phyloP scores from a whole-genome alignment of 495 filamentous ascomycete species.

The Daldinia loculata region DNA sequence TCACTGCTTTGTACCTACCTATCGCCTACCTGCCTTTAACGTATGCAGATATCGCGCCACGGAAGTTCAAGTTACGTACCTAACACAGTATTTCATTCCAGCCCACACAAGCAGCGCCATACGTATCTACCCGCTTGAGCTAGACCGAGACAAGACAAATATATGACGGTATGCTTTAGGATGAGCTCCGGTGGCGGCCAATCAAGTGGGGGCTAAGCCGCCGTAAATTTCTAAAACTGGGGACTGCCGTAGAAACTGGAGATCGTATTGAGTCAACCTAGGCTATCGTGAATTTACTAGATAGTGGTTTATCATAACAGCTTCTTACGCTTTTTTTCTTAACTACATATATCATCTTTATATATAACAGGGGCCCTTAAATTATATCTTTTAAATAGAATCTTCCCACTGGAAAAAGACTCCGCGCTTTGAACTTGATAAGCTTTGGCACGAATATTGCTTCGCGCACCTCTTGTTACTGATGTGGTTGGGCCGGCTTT shows the following conservation, averaged over 20 bases:
- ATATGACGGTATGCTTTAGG: background rate
- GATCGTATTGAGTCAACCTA: background rate
- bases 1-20: no score
- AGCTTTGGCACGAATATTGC: background rate
- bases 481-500: background rate
- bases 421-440: background rate
- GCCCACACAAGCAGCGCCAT: background rate
- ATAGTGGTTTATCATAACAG: background rate
- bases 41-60: background rate
- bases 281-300: background rate
- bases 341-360: background rate
- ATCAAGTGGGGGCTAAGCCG: constrained; percentile 9
- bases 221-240: background rate
- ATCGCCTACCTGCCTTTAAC: no score
- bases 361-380: background rate
- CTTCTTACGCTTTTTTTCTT: background rate
- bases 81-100: background rate
- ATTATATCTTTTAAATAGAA: background rate
- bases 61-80: background rate
- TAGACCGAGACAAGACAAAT: constrained; percentile 22
- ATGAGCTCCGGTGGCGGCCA: constrained; percentile 29
- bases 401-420: background rate
- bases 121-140: constrained; percentile 6
- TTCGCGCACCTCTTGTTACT: background rate
- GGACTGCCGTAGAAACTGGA: background rate